phyloP scores from a whole-genome alignment of 1,139 yeast species.

The Kodamaea fungicola region DNA sequence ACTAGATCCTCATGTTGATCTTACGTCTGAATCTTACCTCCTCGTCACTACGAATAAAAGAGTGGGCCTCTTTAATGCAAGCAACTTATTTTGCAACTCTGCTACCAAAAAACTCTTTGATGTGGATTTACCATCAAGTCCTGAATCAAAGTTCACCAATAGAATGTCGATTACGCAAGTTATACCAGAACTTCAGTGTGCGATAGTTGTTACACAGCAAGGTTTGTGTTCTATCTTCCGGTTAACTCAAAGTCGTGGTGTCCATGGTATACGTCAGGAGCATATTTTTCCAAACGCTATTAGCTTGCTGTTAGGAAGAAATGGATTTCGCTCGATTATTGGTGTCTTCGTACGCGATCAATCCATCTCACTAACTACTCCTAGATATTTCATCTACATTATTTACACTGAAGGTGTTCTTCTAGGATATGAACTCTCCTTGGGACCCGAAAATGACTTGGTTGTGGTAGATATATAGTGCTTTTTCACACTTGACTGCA shows the following conservation, averaged over 20 bases:
- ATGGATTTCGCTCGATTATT: constrained; percentile 30
- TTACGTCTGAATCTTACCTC: constrained; percentile 12
- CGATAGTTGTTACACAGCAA: constrained; percentile 54
- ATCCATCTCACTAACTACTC: constrained; percentile 13
- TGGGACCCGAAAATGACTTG: constrained; percentile 2
- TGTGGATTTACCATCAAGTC: constrained; percentile 28
- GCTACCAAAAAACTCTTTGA: constrained; percentile 47
- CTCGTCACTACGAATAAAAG: constrained; percentile 42
- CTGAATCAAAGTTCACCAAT: constrained; percentile 42
- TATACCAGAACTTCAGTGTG: constrained; percentile 53
- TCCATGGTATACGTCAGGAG: constrained; percentile 62
- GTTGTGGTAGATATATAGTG: background rate
- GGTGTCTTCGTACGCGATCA: constrained; percentile 29
- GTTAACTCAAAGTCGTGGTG: constrained; percentile 53
- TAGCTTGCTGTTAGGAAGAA: constrained; percentile 22
- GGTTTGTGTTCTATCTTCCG: constrained; percentile 59
- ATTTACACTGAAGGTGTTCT: constrained; percentile 34
- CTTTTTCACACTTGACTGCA: no score
- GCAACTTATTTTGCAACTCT: constrained; percentile 49
- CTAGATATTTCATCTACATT: constrained; percentile 26
- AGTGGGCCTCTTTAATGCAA: constrained; percentile 47
- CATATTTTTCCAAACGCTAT: constrained; percentile 46
- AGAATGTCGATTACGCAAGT: constrained; percentile 50
- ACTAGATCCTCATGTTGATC: background rate
- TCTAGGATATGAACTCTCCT: constrained; percentile 19